A percentile compares a stretch with the other conserved stretches of the same genome.
phyloP scores from a whole-genome alignment of 768 basidiomycete genomes.

The Amanita inopinata region DNA sequence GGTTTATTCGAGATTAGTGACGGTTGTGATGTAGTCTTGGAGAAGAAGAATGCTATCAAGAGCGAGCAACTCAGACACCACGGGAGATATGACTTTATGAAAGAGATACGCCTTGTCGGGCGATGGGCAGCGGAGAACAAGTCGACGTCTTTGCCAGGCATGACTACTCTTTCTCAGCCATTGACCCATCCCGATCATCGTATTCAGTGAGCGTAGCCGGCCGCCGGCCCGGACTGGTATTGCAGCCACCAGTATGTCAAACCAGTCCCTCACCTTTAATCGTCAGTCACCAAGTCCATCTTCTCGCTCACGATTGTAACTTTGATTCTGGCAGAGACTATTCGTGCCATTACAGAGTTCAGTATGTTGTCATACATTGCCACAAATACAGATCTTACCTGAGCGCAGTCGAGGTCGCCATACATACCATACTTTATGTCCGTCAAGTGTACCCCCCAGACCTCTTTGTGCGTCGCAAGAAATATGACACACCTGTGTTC shows the following conservation, averaged over 20 bases:
- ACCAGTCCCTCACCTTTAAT: conserved; percentile 19
- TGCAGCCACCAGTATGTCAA: conserved; percentile 9
- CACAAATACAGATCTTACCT: background rate
- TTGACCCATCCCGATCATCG: no score
- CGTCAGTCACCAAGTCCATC: conserved; percentile 15
- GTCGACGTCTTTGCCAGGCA: no score
- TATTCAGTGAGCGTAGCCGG: no score
- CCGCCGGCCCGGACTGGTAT: no score
- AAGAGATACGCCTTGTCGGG: no score
- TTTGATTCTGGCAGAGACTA: conserved; percentile 36
- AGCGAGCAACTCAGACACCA: no score
- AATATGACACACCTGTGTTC: conserved; percentile 85
- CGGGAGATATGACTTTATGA: no score
- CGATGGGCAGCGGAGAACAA: no score
- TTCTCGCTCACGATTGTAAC: background rate
- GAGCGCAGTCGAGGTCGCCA: conserved; percentile 78
- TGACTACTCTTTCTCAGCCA: no score
- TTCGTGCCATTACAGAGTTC: conserved; percentile 61
- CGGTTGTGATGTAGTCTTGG: no score
- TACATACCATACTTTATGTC: conserved; percentile 87
- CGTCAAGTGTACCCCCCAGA: conserved; percentile 86
- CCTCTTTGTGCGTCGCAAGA: conserved; percentile 79
- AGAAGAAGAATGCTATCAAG: no score
- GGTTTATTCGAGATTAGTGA: no score
- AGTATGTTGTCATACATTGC: conserved; percentile 31